Conservation (phyloP, 805 yeast species). For the Middelhovenomyces tepae region DNA sequence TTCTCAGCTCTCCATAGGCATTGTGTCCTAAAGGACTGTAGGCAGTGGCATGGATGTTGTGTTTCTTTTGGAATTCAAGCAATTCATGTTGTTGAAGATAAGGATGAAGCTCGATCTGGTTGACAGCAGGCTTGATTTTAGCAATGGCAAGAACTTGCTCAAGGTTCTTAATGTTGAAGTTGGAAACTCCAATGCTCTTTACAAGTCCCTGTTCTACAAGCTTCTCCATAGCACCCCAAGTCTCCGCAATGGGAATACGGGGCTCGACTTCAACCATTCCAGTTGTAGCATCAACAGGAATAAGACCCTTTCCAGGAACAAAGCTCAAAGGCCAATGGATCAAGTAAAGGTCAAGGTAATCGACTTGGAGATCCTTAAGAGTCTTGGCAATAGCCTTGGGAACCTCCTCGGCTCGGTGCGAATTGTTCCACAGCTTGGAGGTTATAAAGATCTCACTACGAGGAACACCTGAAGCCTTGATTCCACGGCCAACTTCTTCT, state of each 20-base stretch:
- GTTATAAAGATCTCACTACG: slow-evolving; percentile 35
- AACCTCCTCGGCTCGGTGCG: slow-evolving; percentile 31
- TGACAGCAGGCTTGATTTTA: slow-evolving; percentile 49
- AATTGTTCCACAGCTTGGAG: slow-evolving; percentile 29
- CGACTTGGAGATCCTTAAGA: slow-evolving; percentile 34
- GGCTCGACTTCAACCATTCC: slow-evolving; percentile 15
- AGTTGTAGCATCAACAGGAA: slow-evolving; percentile 24
- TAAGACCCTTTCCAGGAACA: slow-evolving; percentile 26
- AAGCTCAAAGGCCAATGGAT: slow-evolving; percentile 47
- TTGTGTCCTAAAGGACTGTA: slow-evolving; percentile 45
- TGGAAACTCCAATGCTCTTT: slow-evolving; percentile 69
- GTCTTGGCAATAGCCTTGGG: slow-evolving; percentile 35
- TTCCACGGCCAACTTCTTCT: slow-evolving; percentile 45
- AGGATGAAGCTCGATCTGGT: slow-evolving; percentile 56
- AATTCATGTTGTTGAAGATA: slow-evolving; percentile 38
- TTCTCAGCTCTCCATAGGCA: slow-evolving; percentile 15
- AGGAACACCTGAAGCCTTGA: slow-evolving; percentile 49
- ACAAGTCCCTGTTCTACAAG: slow-evolving; percentile 44
- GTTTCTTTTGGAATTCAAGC: slow-evolving; percentile 34
- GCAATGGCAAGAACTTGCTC: slow-evolving; percentile 47
- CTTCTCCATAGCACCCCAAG: slow-evolving; percentile 49
- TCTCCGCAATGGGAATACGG: slow-evolving; percentile 26
- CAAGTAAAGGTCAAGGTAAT: slow-evolving; percentile 46
- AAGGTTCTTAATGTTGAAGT: slow-evolving; percentile 53
- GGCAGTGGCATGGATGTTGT: slow-evolving; percentile 49